phyloP scores from a whole-genome alignment of 306 rosid genomes.

The Sicyos edulis region DNA sequence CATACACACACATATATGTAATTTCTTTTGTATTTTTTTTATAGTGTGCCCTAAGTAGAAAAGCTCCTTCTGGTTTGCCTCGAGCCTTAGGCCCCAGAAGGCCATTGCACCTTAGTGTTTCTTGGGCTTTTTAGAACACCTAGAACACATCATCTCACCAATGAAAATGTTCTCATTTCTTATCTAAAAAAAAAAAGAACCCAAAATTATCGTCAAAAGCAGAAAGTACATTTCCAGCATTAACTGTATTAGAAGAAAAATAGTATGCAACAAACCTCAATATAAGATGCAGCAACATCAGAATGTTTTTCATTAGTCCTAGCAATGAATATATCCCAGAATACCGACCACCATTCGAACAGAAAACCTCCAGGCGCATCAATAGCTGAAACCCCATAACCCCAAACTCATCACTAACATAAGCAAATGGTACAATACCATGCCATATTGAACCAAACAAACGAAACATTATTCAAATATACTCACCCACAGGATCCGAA shows the following conservation, averaged over 20 bases:
- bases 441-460: background rate
- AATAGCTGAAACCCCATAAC: conserved; percentile 62
- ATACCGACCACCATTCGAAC: conserved; percentile 99
- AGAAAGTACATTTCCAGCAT: conserved; percentile 22
- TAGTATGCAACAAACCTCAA: conserved; percentile 92
- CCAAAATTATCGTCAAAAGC: background rate
- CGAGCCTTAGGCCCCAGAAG: too few relatives aligned
- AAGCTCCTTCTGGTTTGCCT: too few relatives aligned
- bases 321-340: conserved; percentile 99
- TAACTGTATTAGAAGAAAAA: too few relatives aligned
- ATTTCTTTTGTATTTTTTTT: too few relatives aligned
- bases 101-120: too few relatives aligned
- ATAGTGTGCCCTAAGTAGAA: too few relatives aligned
- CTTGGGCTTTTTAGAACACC: too few relatives aligned
- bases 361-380: conserved; percentile 99
- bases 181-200: background rate
- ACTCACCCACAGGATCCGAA: conserved; percentile 98
- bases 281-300: conserved; percentile 95
- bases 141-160: too few relatives aligned
- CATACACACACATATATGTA: too few relatives aligned
- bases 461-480: conserved; percentile 16
- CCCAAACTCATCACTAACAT: conserved; percentile 15
- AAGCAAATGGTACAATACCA: conserved; percentile 12
- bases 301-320: conserved; percentile 99
- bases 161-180: too few relatives aligned